These are phyloP conservation scores for Didymella keratinophila DNA, from an alignment of 2,329 filamentous ascomycete species.

Conservation along the genomic window DNA sequence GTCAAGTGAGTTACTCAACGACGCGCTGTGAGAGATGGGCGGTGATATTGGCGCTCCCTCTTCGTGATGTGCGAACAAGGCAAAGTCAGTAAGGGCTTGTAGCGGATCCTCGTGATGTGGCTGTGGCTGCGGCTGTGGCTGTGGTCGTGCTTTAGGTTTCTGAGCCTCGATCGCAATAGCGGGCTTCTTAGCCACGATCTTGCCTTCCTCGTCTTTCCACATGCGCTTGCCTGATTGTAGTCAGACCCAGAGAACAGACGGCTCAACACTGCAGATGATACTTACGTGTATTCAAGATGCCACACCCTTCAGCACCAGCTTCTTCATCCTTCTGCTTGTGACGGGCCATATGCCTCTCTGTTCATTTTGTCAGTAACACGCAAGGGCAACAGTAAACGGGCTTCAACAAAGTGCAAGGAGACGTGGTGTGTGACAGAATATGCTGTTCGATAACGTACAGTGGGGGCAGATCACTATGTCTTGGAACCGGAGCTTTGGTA, in stretches of 20 bases:
- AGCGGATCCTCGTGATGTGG: conserved; percentile 23
- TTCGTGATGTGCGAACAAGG: conserved; percentile 31
- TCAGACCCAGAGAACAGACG: neutral
- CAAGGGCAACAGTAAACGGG: neutral
- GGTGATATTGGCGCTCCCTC: conserved; percentile 45
- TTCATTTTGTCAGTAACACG: conserved; percentile 31
- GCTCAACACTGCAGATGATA: neutral
- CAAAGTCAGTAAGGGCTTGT: conserved; percentile 32
- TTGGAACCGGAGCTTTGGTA: neutral
- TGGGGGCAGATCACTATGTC: conserved; percentile 7
- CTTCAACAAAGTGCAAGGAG: neutral
- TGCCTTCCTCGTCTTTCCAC: conserved; percentile 64
- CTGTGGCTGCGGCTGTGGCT: conserved; percentile 10
- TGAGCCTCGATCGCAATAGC: conserved; percentile 25
- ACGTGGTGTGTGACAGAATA: neutral
- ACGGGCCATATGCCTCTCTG: conserved; percentile 65
- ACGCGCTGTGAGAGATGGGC: conserved; percentile 43
- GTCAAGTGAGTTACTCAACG: conserved; percentile 37
- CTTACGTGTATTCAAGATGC: conserved; percentile 60
- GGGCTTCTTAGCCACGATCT: conserved; percentile 58
- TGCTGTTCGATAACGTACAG: conserved; percentile 10
- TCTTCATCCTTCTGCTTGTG: conserved; percentile 64
- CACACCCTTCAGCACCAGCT: conserved; percentile 61
- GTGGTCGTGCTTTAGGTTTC: neutral
- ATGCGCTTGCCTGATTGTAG: conserved; percentile 53